These are phyloP conservation scores for Fusarium euwallaceae DNA, from an alignment of 2,329 filamentous ascomycete species.

Conservation along the genomic window DNA sequence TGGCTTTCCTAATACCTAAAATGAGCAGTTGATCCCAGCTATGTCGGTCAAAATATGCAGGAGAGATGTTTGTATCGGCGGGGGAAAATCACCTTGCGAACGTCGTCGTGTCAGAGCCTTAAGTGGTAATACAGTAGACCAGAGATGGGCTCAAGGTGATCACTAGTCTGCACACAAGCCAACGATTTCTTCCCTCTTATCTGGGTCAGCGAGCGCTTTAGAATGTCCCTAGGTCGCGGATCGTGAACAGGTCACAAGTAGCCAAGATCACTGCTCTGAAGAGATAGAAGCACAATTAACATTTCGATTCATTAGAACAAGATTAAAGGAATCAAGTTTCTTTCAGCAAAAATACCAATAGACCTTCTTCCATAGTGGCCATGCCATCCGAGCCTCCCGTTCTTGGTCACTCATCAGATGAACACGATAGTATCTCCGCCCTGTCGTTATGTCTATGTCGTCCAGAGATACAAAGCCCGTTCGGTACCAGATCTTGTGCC, in stretches of 20 bases:
- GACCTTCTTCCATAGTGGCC: slow-evolving; percentile 81
- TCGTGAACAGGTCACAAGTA: neutral
- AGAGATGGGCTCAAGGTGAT: neutral
- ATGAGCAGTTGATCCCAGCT: neutral
- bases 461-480: slow-evolving; percentile 63
- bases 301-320: neutral
- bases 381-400: slow-evolving; percentile 75
- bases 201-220: too few relatives aligned
- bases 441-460: slow-evolving; percentile 90
- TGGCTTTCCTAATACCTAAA: neutral
- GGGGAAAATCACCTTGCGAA: neutral
- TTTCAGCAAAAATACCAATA: slow-evolving; percentile 80
- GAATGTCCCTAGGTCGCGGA: neutral
- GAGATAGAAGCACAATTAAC: neutral
- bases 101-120: neutral
- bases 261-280: neutral
- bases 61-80: neutral
- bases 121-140: neutral
- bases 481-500: slow-evolving; percentile 80
- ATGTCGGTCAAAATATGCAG: neutral
- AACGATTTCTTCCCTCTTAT: neutral
- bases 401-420: slow-evolving; percentile 84
- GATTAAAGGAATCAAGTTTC: neutral
- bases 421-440: slow-evolving; percentile 85
- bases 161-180: neutral